These are phyloP conservation scores for Massariosphaeria phaeospora DNA, from an alignment of 495 filamentous ascomycete genomes.

Conservation along the genomic window DNA sequence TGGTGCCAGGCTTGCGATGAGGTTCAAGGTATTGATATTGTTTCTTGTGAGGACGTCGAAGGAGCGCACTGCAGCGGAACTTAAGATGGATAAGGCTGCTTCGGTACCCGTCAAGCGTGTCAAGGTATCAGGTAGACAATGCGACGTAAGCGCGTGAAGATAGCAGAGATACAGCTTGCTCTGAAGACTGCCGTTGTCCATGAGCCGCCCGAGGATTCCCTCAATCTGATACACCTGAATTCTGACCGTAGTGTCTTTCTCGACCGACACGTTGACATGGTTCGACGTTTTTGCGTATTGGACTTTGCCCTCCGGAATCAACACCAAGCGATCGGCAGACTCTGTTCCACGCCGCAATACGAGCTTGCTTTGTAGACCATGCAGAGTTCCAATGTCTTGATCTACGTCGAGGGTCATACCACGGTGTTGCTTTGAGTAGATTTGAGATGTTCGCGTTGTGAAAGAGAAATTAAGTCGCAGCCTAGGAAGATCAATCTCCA, in stretches of 20 bases:
- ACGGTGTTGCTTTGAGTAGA: constrained; percentile 19
- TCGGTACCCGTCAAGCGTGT: constrained; percentile 20
- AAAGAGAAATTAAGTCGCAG: constrained; percentile 13
- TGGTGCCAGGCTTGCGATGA: constrained; percentile 53
- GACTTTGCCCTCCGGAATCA: constrained; percentile 21
- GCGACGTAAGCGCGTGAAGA: constrained; percentile 19
- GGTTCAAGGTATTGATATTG: constrained; percentile 25
- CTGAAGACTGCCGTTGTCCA: constrained; percentile 15
- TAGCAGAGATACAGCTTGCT: constrained; percentile 22
- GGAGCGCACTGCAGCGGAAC: constrained; percentile 9
- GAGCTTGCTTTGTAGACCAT: constrained; percentile 16
- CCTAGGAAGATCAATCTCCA: constrained; percentile 22
- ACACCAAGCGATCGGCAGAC: constrained; percentile 2
- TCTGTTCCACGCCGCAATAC: background rate
- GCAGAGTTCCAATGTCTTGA: constrained; percentile 18
- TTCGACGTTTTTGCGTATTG: constrained; percentile 45
- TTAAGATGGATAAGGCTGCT: constrained; percentile 1
- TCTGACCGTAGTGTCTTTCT: background rate
- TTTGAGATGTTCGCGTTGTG: background rate
- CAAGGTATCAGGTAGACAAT: constrained; percentile 15
- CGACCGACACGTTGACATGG: constrained; percentile 36
- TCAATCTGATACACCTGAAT: constrained; percentile 16
- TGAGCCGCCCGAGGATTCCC: constrained; percentile 2
- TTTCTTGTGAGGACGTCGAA: constrained; percentile 9
- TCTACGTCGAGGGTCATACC: constrained; percentile 19